Conservation (phyloP, 139 green algal species). For the Closterium sp. region DNA sequence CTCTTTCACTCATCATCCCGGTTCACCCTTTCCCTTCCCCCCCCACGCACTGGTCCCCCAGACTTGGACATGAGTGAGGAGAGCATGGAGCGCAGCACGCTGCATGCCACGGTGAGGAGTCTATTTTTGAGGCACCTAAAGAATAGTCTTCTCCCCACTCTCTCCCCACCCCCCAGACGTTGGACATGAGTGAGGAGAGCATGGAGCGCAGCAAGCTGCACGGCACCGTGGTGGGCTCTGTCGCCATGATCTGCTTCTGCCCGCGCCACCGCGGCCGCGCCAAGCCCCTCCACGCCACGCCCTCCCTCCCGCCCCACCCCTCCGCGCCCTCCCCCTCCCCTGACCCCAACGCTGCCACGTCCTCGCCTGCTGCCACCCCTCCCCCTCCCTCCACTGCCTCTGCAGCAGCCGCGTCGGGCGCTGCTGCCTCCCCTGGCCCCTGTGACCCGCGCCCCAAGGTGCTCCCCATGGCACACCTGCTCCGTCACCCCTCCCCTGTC, state of each 20-base stretch:
- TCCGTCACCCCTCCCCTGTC: neutral
- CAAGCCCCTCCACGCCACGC: neutral
- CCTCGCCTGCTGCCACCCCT: neutral
- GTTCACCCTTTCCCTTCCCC: neutral
- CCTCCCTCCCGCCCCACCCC: neutral
- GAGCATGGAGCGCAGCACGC: neutral
- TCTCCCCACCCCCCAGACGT: no score
- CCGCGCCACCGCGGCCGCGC: slow-evolving; percentile 50
- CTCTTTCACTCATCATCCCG: no score
- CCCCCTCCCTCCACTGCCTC: neutral
- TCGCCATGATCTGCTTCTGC: slow-evolving; percentile 64
- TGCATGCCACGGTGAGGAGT: neutral
- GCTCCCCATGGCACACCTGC: neutral
- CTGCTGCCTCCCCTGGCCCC: neutral
- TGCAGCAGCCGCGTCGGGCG: neutral
- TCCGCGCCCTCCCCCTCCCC: neutral
- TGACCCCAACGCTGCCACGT: neutral
- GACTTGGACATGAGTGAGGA: neutral
- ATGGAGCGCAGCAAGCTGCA: neutral
- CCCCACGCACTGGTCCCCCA: no score
- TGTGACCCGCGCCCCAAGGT: neutral
- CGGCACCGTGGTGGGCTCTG: neutral
- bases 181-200: slow-evolving; percentile 1
- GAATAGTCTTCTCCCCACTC: no score
- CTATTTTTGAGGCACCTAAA: no score